Base-by-base conservation (phyloP, 2,329 filamentous ascomycete species). In the Stagonosporopsis rhizophila region DNA sequence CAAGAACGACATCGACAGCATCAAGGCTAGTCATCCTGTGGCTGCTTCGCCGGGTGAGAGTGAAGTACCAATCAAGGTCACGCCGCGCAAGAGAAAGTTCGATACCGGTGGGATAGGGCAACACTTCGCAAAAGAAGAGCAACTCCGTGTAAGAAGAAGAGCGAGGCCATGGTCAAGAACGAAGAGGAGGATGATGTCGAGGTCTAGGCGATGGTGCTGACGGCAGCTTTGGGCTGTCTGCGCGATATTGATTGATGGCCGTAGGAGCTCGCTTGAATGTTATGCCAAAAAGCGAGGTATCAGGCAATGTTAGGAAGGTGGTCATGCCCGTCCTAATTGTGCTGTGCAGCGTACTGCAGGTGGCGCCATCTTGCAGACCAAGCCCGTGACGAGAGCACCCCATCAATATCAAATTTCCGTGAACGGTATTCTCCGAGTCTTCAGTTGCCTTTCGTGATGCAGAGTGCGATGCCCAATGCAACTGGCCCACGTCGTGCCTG, bases 1-100 rank as follows among this genome's bases (percentile, higher is more conserved):
- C 14, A 70, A 67, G 32, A 55, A 58, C 27, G 67, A 72, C 7
- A 63, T 72, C 1, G 56, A 58, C 22, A 67, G 64, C 58, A 56
- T 65, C 59, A 60, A 62, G 56, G 45, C 52, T 37, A 50, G 54
- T 12, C 35, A 51, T 12, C 42, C 58, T 20, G 25, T 66, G 1
- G 50, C 25, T 48, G 37, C 44, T 40, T 4, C 32, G 14, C 40
- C 20, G 41, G 37, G 28, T 35, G 54, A 50, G 17, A 52, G 37
- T 23, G 44, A 44, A 3, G 52, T 34, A n/a, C 14, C 41, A 12
- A 46, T 56, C 28, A 62, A 62, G 37, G 53, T 58, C 4, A 55
- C 61, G 0, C 58, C 58, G 2, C 62, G 58, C 32, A 50, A 51
- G 32, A 41, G 48, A 30, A 65, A 66, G 54, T 45, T 20, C 2